Evolutionary conservation across 106 monocot species (phyloP).

Genomic region (Triglochin maritima): DNA sequence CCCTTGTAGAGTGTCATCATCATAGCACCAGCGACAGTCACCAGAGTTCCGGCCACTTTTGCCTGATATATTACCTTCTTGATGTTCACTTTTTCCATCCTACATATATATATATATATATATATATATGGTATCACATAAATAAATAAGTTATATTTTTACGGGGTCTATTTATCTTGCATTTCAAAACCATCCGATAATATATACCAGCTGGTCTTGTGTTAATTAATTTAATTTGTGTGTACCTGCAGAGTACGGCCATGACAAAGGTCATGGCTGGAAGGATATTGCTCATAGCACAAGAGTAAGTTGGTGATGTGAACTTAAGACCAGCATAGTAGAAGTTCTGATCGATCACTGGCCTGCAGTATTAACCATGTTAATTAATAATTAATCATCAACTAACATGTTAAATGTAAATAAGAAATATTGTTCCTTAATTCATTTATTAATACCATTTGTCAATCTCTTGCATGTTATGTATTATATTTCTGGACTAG

Average conservation of each 20-base stretch:
- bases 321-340: conserved; percentile 57
- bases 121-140: neutral
- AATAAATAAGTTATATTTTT: too few species aligned
- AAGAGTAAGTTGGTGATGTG: conserved; percentile 68
- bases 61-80: conserved; percentile 47
- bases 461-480: too few species aligned
- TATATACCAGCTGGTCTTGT: too few species aligned
- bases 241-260: conserved; percentile 58
- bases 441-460: neutral
- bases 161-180: too few species aligned
- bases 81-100: conserved; percentile 65
- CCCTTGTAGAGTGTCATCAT: conserved; percentile 75
- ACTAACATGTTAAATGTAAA: neutral
- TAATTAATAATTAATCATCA: neutral
- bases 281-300: conserved; percentile 77
- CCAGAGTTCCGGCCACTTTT: conserved; percentile 50
- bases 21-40: conserved; percentile 71
- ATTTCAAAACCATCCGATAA: too few species aligned
- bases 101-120: neutral
- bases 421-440: neutral
- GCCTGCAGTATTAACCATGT: conserved; percentile 14
- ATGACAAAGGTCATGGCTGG: conserved; percentile 73
- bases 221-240: too few species aligned
- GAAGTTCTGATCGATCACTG: conserved; percentile 77
- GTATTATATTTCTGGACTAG: too few species aligned